Conservation (phyloP, 2,329 filamentous ascomycete species). For the Aspergillus sp. region DNA sequence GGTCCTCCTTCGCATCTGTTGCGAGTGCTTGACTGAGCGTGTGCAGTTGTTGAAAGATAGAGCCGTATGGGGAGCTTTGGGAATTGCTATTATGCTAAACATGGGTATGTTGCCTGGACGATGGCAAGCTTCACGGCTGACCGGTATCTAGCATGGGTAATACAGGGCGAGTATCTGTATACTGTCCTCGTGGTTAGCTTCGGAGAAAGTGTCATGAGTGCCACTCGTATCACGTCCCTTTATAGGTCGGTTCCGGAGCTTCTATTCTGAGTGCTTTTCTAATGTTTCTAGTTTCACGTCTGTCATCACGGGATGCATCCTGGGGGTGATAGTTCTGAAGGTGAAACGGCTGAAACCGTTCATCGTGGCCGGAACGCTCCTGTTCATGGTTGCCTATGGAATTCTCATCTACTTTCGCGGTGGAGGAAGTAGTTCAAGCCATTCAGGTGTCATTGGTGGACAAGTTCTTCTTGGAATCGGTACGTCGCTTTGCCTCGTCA, state of each 20-base stretch:
- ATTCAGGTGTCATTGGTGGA: slow-evolving; percentile 60
- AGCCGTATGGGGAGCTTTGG: slow-evolving; percentile 61
- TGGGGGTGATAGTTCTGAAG: slow-evolving; percentile 57
- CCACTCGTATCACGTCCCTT: slow-evolving; percentile 59
- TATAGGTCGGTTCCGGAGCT: slow-evolving; percentile 43
- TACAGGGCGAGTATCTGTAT: slow-evolving; percentile 64
- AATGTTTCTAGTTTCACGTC: slow-evolving; percentile 44
- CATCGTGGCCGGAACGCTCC: slow-evolving; percentile 57
- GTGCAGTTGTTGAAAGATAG: slow-evolving; percentile 57
- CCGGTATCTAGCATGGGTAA: slow-evolving; percentile 48
- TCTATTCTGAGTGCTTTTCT: background rate
- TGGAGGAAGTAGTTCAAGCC: slow-evolving; percentile 39
- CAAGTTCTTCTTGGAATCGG: slow-evolving; percentile 62
- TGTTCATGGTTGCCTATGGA: slow-evolving; percentile 65
- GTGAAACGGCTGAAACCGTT: slow-evolving; percentile 62
- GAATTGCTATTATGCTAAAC: slow-evolving; percentile 46
- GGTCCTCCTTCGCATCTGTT: slow-evolving; percentile 1
- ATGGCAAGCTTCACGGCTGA: slow-evolving; percentile 10
- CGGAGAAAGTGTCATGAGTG: slow-evolving; percentile 54
- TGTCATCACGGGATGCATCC: slow-evolving; percentile 56
- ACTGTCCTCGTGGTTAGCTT: slow-evolving; percentile 62
- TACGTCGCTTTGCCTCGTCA: slow-evolving; percentile 11
- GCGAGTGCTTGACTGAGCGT: too few relatives aligned
- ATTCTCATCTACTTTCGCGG: slow-evolving; percentile 64
- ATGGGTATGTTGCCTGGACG: slow-evolving; percentile 27